Evolutionary conservation across 192 early-diverging fungal genomes (phyloP).

Genomic region (Coemansia guatemalensis): DNA sequence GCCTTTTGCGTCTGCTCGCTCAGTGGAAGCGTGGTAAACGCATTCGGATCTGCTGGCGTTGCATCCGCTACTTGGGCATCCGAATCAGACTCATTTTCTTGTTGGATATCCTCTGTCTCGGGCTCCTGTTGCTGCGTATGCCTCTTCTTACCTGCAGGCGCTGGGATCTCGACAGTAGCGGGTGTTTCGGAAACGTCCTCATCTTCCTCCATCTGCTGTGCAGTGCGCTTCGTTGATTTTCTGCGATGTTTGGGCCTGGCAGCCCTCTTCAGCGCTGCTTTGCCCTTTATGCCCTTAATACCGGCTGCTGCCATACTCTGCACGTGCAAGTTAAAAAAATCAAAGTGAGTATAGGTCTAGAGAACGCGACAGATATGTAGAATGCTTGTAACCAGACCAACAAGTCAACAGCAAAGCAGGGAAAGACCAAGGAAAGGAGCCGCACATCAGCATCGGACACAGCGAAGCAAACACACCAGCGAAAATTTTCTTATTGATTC

Average conservation of each 20-base stretch:
- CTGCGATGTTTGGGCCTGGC: conserved; percentile 1
- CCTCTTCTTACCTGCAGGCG: not conserved
- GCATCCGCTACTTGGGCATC: not conserved
- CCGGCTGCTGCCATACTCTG: conserved; percentile 11
- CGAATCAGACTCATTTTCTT: not conserved
- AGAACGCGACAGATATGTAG: not conserved
- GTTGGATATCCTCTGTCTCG: not conserved
- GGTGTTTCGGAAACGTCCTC: not conserved
- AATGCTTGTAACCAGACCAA: not conserved
- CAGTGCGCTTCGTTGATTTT: conserved; percentile 11
- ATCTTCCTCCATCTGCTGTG: not conserved
- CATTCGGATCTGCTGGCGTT: conserved; percentile 12
- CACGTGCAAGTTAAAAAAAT: not conserved
- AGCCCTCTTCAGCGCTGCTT: conserved; percentile 3
- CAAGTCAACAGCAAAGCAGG: not conserved
- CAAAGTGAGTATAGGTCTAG: not conserved
- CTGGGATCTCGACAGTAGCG: not conserved
- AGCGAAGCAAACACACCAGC: not conserved
- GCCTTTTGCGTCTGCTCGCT: conserved; percentile 81
- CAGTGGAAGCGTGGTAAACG: conserved; percentile 76
- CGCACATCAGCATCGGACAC: not conserved
- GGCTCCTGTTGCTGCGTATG: not conserved
- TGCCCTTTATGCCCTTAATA: conserved; percentile 14
- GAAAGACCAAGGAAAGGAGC: not conserved
- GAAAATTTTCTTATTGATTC: conserved; percentile 18